phyloP scores from a whole-genome alignment of 2,329 filamentous ascomycete genomes.

The Trichoderma endophyticum region DNA sequence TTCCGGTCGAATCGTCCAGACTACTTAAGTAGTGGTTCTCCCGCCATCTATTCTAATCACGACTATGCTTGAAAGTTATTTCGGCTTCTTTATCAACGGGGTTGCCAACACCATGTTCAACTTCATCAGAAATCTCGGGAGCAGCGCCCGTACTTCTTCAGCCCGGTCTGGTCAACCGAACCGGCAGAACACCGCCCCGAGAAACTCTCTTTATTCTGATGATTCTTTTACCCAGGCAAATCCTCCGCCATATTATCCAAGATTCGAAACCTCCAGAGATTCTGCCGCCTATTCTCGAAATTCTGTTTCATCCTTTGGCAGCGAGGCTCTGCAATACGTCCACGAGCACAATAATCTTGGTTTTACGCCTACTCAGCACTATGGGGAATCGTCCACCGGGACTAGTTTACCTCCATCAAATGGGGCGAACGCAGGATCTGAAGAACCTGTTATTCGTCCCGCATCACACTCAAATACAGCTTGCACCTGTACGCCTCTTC shows the following conservation, averaged over 20 bases:
- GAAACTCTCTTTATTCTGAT: background rate
- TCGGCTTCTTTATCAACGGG: background rate
- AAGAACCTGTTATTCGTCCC: no score
- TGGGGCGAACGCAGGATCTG: fast-evolving
- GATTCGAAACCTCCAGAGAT: background rate
- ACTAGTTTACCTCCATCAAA: background rate
- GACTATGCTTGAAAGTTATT: background rate
- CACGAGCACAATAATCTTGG: background rate
- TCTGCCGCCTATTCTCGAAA: no score
- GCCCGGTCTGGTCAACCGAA: background rate
- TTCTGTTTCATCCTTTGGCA: fast-evolving
- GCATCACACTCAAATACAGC: background rate
- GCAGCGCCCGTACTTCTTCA: background rate
- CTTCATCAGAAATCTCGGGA: background rate
- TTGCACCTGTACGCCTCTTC: background rate
- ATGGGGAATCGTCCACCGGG: background rate
- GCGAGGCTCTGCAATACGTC: background rate
- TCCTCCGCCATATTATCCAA: background rate
- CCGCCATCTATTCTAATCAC: background rate
- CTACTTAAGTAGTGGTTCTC: background rate
- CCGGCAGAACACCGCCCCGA: background rate
- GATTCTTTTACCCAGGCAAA: background rate
- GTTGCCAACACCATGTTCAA: background rate
- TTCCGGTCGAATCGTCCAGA: background rate
- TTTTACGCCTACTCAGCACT: background rate